Conservation (phyloP, 1,284 basidiomycete species). For the Rhodofomes roseus region DNA sequence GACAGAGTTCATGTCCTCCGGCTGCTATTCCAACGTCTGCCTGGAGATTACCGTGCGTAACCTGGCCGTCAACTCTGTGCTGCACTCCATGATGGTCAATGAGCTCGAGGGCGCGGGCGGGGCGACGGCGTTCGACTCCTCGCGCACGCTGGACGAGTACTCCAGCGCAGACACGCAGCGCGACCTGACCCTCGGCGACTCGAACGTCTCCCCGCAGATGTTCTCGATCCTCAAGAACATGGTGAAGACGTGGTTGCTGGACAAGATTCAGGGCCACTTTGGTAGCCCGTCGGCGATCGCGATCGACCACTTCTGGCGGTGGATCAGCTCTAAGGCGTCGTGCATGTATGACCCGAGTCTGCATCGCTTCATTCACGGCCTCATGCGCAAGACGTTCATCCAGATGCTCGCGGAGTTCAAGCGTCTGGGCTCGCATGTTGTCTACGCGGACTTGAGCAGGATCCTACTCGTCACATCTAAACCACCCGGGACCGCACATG, state of each 20-base stretch:
- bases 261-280: conserved; percentile 69
- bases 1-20: conserved; percentile 84
- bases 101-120: conserved; percentile 95
- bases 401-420: conserved; percentile 97
- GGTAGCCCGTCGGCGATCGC: conserved; percentile 63
- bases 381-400: conserved; percentile 98
- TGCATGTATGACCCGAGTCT: conserved; percentile 92
- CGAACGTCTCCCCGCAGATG: conserved; percentile 86
- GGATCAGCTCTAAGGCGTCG: conserved; percentile 85
- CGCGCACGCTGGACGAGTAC: conserved; percentile 91
- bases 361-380: conserved; percentile 89
- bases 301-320: conserved; percentile 96
- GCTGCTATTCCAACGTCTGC: conserved; percentile 92
- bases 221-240: conserved; percentile 86
- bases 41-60: conserved; percentile 89
- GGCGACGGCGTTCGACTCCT: conserved; percentile 90
- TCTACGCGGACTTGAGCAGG: conserved; percentile 93
- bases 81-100: conserved; percentile 94
- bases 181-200: conserved; percentile 86
- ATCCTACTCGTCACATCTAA: conserved; percentile 93
- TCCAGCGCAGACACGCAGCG: conserved; percentile 73
- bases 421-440: conserved; percentile 88
- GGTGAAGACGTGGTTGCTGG: conserved; percentile 92
- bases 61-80: conserved; percentile 90
- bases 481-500: conserved; percentile 92